Evolutionary conservation across 148 eudicot species (phyloP), one percentile per base, ranked within the genome.

Genomic region (Drosera capensis): DNA sequence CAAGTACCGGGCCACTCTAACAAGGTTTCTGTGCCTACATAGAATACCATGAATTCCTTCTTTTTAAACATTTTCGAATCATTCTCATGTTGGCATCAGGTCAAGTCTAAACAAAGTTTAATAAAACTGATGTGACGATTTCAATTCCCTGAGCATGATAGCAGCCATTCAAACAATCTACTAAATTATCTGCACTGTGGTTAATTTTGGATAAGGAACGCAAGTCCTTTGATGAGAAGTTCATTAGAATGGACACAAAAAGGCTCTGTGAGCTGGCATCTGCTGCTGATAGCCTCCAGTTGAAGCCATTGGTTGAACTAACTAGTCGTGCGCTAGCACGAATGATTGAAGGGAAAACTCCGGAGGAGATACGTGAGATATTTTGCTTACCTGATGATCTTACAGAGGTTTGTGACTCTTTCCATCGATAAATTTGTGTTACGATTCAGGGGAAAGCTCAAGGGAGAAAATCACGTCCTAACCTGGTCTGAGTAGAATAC

Each of bases 371-470:
- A 61, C 79, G 94, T 48, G 85, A 82, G 75, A 86, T 72, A 59
- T 86, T 86, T 65, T 75, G 86, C 59, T 75, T 86, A 67, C 84
- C 85, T 64, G 96, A 86, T 63, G 96, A 86, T 76, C 87, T 86
- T 53, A 79, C 94, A 58, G 96, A 86, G 96, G 96, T 86, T 63
- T 73, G 71, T 76, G 72, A 60, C 71, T 69, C 72, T 75, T 74
- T 65, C 74, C 50, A 55, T 57, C 64, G 58, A 54, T 65, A n/a
- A n/a, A n/a, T n/a, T n/a, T n/a, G n/a, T n/a, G n/a, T n/a, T n/a
- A n/a, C n/a, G n/a, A n/a, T n/a, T n/a, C n/a, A n/a, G n/a, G n/a
- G n/a, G n/a, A n/a, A n/a, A n/a, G n/a, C n/a, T n/a, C n/a, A n/a
- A n/a, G n/a, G n/a, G n/a, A n/a, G n/a, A n/a, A n/a, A n/a, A n/a